A percentile compares a stretch with the other conserved stretches of the same genome.
These are phyloP conservation scores for Barnettozyma vustinii DNA, from an alignment of 805 yeast species.

Conservation along the genomic window DNA sequence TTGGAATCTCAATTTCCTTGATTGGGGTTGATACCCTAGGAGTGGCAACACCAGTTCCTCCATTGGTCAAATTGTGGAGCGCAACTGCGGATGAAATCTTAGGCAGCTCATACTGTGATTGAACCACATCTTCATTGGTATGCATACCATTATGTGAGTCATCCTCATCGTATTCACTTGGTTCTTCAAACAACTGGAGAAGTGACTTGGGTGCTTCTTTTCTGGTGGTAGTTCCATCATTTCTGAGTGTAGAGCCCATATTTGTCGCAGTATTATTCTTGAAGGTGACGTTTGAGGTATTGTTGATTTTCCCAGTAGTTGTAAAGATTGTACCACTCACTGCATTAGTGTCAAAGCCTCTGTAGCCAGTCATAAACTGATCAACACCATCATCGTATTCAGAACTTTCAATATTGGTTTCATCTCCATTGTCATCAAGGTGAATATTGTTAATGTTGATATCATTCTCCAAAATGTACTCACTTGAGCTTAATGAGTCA, in stretches of 20 bases:
- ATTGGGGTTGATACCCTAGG: slow-evolving; percentile 49
- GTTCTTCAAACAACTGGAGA: slow-evolving; percentile 61
- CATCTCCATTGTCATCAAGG: slow-evolving; percentile 19
- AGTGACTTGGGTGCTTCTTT: slow-evolving; percentile 69
- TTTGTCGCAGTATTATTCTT: slow-evolving; percentile 29
- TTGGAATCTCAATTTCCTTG: slow-evolving; percentile 64
- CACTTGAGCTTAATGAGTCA: slow-evolving; percentile 71
- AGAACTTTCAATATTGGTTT: slow-evolving; percentile 14
- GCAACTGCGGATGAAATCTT: slow-evolving; percentile 18
- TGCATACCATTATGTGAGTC: slow-evolving; percentile 6
- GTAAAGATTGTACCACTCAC: slow-evolving; percentile 15
- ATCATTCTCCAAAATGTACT: slow-evolving; percentile 68
- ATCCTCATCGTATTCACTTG: slow-evolving; percentile 28
- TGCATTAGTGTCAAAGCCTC: slow-evolving; percentile 11
- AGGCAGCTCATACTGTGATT: slow-evolving; percentile 16
- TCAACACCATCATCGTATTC: slow-evolving; percentile 27
- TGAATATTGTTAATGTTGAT: slow-evolving; percentile 39
- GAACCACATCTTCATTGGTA: background rate
- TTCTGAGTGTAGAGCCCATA: slow-evolving; percentile 22
- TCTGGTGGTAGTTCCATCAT: slow-evolving; percentile 25
- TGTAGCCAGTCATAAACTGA: slow-evolving; percentile 24
- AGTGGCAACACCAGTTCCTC: slow-evolving; percentile 7
- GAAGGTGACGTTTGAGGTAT: slow-evolving; percentile 18
- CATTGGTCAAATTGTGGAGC: slow-evolving; percentile 13
- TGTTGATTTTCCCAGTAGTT: slow-evolving; percentile 4